These are phyloP conservation scores for Chrysoporthe deuterocubensis DNA, from an alignment of 2,329 filamentous ascomycete species.

Conservation along the genomic window DNA sequence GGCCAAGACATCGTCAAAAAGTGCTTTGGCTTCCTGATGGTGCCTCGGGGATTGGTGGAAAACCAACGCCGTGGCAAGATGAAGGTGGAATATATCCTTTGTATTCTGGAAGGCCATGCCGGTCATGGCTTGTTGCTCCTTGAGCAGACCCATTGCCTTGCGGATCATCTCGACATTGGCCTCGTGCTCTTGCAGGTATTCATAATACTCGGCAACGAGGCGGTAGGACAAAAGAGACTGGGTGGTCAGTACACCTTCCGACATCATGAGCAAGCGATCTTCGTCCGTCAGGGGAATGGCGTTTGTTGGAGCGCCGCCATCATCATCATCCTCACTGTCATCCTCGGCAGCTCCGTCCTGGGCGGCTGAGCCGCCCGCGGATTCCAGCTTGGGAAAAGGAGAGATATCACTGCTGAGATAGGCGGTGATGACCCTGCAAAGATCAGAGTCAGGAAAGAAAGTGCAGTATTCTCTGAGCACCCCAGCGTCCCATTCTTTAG, in stretches of 20 bases:
- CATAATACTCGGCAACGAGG: constrained; percentile 81
- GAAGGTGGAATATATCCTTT: constrained; percentile 74
- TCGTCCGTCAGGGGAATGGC: constrained; percentile 70
- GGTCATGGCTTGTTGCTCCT: constrained; percentile 65
- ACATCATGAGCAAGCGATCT: constrained; percentile 81
- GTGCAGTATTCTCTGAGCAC: constrained; percentile 80
- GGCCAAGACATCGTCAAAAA: constrained; percentile 82
- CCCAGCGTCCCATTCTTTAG: constrained; percentile 76
- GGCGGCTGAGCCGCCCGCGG: constrained; percentile 33
- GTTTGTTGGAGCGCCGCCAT: constrained; percentile 57
- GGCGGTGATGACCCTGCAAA: constrained; percentile 79
- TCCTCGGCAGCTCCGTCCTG: constrained; percentile 48
- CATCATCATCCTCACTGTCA: constrained; percentile 63
- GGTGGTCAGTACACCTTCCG: constrained; percentile 67
- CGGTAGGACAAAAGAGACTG: constrained; percentile 83
- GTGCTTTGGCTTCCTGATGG: constrained; percentile 82
- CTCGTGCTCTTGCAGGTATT: constrained; percentile 84
- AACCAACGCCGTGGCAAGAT: constrained; percentile 84
- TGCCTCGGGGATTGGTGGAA: constrained; percentile 89
- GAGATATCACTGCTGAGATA: constrained; percentile 85
- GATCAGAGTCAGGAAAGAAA: constrained; percentile 82
- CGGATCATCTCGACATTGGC: constrained; percentile 79
- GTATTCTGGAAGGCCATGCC: constrained; percentile 72
- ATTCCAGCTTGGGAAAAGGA: constrained; percentile 65
- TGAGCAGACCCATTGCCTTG: constrained; percentile 68